Conservation (phyloP, 2,329 filamentous ascomycete species). For the Fusarium bactridioides region DNA sequence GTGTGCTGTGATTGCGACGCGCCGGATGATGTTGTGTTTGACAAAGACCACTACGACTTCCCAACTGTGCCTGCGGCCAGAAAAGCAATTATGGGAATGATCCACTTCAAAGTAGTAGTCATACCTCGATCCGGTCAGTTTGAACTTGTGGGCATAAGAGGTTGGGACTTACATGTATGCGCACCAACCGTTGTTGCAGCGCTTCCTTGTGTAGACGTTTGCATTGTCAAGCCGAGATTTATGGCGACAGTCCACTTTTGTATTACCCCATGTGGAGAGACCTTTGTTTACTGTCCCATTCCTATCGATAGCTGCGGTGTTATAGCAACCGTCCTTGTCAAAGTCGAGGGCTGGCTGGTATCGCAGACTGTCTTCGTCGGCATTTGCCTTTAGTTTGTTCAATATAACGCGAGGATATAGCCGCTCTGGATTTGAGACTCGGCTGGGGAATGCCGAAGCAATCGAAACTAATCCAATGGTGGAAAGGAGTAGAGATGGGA, state of each 20-base stretch:
- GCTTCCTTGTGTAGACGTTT: constrained; percentile 1
- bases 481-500: neutral
- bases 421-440: neutral
- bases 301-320: neutral
- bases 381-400: neutral
- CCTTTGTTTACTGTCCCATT: neutral
- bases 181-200: constrained; percentile 1
- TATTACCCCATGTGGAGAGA: no score
- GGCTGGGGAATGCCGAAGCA: neutral
- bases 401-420: neutral
- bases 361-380: neutral
- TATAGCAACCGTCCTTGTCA: neutral
- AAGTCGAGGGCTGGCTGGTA: neutral
- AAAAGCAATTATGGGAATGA: no score
- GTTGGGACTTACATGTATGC: neutral
- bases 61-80: neutral
- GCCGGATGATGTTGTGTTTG: neutral
- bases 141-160: rapidly evolving
- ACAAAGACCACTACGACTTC: neutral
- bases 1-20: neutral
- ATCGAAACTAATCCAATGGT: neutral
- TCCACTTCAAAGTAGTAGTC: neutral
- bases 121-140: neutral
- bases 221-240: neutral
- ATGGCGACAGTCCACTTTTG: no score